Evolutionary conservation across 116 monocot genomes (phyloP).

Genomic region (Dioscorea cayenensis): DNA sequence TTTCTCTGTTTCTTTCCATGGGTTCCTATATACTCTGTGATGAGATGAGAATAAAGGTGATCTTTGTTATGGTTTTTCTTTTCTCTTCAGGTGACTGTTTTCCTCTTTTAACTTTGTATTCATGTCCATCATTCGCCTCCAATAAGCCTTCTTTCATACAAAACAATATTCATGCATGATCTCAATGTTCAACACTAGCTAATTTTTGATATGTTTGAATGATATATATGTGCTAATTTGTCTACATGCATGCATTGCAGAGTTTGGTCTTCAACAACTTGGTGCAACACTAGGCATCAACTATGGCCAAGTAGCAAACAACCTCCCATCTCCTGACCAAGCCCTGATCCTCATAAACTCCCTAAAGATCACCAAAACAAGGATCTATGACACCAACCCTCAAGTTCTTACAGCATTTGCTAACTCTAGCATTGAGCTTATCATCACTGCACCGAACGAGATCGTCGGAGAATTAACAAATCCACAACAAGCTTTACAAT

Average conservation of each 20-base stretch:
- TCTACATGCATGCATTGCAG: slow-evolving; percentile 16
- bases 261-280: slow-evolving; percentile 24
- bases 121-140: not conserved
- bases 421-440: slow-evolving; percentile 68
- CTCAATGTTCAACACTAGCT: no score
- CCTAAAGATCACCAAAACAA: slow-evolving; percentile 26
- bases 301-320: slow-evolving; percentile 92
- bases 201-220: no score
- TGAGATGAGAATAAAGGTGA: slow-evolving; percentile 8
- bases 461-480: slow-evolving; percentile 30
- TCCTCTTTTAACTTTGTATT: not conserved
- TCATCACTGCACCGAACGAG: slow-evolving; percentile 71
- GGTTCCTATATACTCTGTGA: slow-evolving; percentile 8
- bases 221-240: not conserved
- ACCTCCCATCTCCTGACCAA: slow-evolving; percentile 61
- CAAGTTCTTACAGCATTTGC: slow-evolving; percentile 71
- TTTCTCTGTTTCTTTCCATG: slow-evolving; percentile 18
- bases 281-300: slow-evolving; percentile 58
- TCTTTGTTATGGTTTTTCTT: slow-evolving; percentile 38
- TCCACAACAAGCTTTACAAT: slow-evolving; percentile 46
- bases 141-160: no score
- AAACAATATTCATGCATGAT: no score
- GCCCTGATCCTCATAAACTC: slow-evolving; percentile 51
- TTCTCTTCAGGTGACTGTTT: slow-evolving; percentile 54
- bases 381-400: slow-evolving; percentile 90